Evolutionary conservation across 139 green algal genomes (phyloP), one percentile per base, ranked within the genome.

Genomic region (Micractinium conductrix): DNA sequence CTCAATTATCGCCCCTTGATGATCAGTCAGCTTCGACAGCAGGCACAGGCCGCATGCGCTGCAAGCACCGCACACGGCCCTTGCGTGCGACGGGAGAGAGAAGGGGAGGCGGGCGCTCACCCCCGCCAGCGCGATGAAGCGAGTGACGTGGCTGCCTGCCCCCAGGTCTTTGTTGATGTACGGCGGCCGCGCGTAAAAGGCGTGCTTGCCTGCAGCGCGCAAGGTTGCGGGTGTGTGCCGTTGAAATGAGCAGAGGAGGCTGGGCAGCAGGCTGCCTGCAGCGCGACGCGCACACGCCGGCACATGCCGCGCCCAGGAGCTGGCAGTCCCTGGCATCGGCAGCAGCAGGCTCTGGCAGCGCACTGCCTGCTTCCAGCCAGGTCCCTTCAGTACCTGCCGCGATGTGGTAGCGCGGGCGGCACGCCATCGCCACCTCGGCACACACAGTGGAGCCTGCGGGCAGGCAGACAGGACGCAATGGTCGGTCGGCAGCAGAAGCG

Each of bases 111-210:
- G 16, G 48, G 48, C 48, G 16, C 62, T 70, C 62, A 95, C 87
- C 24, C 89, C 79, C 4, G 92, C 96, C 40, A 99, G 89, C 0
- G 79, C 90, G 8, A 99, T 89, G 90, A 99, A 98, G 62, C 96
- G 89, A 21, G 96, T 98, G 4, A 93, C 94, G 53, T 95, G 90
- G 8, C 80, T 72, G 21, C 95, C 95, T 0, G 90, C 94, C 0
- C 95, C 95, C 35, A 95, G 85, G 81, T 96, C 93, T 26, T 85
- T 83, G 86, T 97, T 96, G 26, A 85, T 62, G 91, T 98, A 99
- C 3, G 97, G 97, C 71, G 90, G 65, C 10, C 96, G 89, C 28
- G 91, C 89, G 65, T 88, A 96, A 86, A 92, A 95, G 21, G 89
- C 42, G 26, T 65, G 84, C 65, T 88, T 86, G 45, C 85, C 88